Conservation (phyloP, 345 rosid genomes). For the Erucastrum elatum region DNA sequence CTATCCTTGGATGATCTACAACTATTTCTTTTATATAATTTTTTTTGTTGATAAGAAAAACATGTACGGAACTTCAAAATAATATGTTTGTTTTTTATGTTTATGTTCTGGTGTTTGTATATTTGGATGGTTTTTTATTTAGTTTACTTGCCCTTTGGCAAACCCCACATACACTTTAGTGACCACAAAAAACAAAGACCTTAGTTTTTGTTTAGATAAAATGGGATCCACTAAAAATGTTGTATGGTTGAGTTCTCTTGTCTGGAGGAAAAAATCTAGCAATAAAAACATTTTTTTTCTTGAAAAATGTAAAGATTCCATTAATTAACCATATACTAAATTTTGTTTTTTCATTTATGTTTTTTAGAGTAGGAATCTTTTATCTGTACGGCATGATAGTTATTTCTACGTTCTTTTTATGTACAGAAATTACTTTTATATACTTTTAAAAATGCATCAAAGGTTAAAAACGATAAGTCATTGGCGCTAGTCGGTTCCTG, state of each 20-base stretch:
- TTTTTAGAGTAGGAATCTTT: too few relatives aligned
- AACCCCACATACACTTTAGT: conserved; percentile 44
- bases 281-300: neutral
- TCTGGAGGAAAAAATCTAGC: conserved; percentile 30
- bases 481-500: too few relatives aligned
- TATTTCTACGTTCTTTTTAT: too few relatives aligned
- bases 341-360: neutral
- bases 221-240: conserved; percentile 35
- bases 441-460: too few relatives aligned
- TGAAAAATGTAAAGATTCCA: neutral
- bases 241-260: conserved; percentile 41
- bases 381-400: too few relatives aligned
- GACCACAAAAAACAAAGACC: conserved; percentile 38
- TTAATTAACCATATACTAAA: neutral
- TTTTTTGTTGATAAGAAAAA: neutral
- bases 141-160: conserved; percentile 34
- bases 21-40: neutral
- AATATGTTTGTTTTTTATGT: too few relatives aligned
- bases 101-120: conserved; percentile 24
- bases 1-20: neutral
- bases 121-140: conserved; percentile 22
- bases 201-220: neutral
- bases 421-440: too few relatives aligned
- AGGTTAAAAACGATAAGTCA: too few relatives aligned
- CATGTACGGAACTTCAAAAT: conserved; percentile 25